Percentiles rank a stretch among this genome's conserved stretches.
phyloP scores from a whole-genome alignment of 2,329 filamentous ascomycete species.

The Verticillium albo-atrum region DNA sequence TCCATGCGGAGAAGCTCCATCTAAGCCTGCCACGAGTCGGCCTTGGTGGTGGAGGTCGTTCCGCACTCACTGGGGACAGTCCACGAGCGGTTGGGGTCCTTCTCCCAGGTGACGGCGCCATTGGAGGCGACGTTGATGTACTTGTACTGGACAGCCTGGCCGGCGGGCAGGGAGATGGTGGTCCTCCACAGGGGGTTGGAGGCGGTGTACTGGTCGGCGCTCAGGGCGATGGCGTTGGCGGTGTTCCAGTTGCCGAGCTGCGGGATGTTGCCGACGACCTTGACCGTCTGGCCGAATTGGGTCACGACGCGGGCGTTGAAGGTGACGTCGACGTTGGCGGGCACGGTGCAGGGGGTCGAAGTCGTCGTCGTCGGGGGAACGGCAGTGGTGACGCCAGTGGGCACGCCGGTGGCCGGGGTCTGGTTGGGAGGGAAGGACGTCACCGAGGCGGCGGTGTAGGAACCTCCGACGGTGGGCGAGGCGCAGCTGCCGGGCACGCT shows the following conservation, averaged over 20 bases:
- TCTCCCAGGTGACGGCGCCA: slow-evolving; percentile 60
- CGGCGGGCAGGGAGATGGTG: slow-evolving; percentile 50
- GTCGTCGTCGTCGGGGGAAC: slow-evolving; percentile 14
- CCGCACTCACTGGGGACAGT: slow-evolving; percentile 26
- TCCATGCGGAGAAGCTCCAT: not conserved
- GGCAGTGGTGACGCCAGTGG: slow-evolving; percentile 10
- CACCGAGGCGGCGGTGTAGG: slow-evolving; percentile 45
- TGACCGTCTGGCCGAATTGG: slow-evolving; percentile 58
- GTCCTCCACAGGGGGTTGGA: slow-evolving; percentile 58
- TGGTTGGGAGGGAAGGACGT: slow-evolving; percentile 45
- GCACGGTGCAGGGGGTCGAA: slow-evolving; percentile 28
- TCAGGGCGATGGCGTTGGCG: slow-evolving; percentile 48
- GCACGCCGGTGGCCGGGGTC: slow-evolving; percentile 33
- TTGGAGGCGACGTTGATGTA: slow-evolving; percentile 56
- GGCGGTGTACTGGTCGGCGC: slow-evolving; percentile 53
- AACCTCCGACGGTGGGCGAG: slow-evolving; percentile 40
- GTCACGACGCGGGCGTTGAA: slow-evolving; percentile 59
- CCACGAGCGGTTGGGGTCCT: slow-evolving; percentile 46
- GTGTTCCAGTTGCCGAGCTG: slow-evolving; percentile 62
- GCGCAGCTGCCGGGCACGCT: slow-evolving; percentile 45
- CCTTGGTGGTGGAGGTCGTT: slow-evolving; percentile 18
- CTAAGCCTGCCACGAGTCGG: slow-evolving; percentile 27
- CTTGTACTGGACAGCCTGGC: slow-evolving; percentile 60
- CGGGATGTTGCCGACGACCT: slow-evolving; percentile 55
- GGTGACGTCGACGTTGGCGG: slow-evolving; percentile 51